Base-by-base conservation (phyloP, 116 monocot genomes). In the Posidonia oceanica region DNA sequence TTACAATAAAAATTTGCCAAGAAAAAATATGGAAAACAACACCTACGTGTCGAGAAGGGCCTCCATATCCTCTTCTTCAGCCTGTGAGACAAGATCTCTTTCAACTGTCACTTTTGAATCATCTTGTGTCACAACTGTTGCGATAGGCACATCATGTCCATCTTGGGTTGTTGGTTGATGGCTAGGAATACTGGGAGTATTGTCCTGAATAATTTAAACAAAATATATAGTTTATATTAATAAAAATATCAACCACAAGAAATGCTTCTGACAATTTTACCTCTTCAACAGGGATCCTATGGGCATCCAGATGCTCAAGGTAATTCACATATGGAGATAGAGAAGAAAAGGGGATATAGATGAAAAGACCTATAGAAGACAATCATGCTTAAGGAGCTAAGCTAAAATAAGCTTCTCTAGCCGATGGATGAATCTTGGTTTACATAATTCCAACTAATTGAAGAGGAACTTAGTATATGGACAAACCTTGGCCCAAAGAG, bases 31-130 rank as follows among this genome's bases (percentile, higher is more conserved):
- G 65, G 39, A 65, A 41, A 63, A 29, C 29, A 29, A 29, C 38
- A 41, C 64, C 42, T 86, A 93, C 98, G 89, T 90, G 52, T 86
- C 93, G 78, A 98, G 90, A 84, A 98, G 98, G 70, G 92, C 85
- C 71, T 98, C 98, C 92, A 98, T 89, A 67, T 98, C 98, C 78
- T 98, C 98, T 79, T 98, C 93, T 81, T 93, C 92, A 58, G 87
- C 98, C 81, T 98, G 98, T 58, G 93, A 93, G 57, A 92, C 92
- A 44, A 98, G 98, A 63, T 98, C 98, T 69, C 79, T 85, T 79
- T 89, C 90, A 78, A 98, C 98, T 52, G 90, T 90, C 69, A 92
- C 89, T 84, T 92, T 81, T 64, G 86, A 71, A 54, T 90, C 85
- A 66, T 58, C 83, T 80, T 87, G 80, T 66, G 91, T 72, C 44